phyloP scores from a whole-genome alignment of 1,284 basidiomycete species.

The Veloboletus limbatus region DNA sequence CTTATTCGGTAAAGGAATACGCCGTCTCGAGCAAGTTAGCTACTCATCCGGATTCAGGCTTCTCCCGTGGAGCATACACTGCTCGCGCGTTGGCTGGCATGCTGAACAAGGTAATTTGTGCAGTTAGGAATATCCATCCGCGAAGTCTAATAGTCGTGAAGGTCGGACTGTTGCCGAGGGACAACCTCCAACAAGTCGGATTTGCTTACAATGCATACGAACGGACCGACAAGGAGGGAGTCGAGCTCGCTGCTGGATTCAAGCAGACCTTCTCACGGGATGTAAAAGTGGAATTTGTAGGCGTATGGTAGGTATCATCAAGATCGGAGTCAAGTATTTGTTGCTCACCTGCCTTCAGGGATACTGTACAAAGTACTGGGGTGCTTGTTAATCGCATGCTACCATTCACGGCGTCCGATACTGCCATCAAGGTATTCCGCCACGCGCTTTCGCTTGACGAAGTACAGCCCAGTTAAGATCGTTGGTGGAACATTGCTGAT shows the following conservation, averaged over 20 bases:
- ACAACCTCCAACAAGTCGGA: slow-evolving; percentile 56
- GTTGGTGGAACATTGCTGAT: slow-evolving; percentile 7
- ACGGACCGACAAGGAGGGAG: slow-evolving; percentile 43
- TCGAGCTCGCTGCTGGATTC: slow-evolving; percentile 51
- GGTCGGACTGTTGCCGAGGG: slow-evolving; percentile 59
- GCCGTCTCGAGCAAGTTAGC: neutral
- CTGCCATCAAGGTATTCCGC: slow-evolving; percentile 55
- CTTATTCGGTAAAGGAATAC: slow-evolving; percentile 50
- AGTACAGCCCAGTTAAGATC: slow-evolving; percentile 32
- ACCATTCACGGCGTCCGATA: slow-evolving; percentile 62
- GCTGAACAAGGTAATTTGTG: slow-evolving; percentile 41
- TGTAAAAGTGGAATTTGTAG: slow-evolving; percentile 61
- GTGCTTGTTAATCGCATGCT: slow-evolving; percentile 50
- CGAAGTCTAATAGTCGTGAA: slow-evolving; percentile 19
- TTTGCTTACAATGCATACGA: slow-evolving; percentile 69
- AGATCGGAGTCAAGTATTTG: neutral
- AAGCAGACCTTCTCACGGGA: slow-evolving; percentile 62
- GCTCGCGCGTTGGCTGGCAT: slow-evolving; percentile 72
- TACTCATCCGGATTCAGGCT: slow-evolving; percentile 42
- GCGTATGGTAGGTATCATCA: slow-evolving; percentile 53
- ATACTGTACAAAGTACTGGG: slow-evolving; percentile 68
- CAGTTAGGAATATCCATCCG: neutral
- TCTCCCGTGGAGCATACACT: slow-evolving; percentile 76
- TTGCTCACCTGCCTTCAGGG: slow-evolving; percentile 40
- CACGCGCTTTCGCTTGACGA: slow-evolving; percentile 67